Base-by-base conservation (phyloP, 1,139 yeast species). In the Starmera stellimalicola region DNA sequence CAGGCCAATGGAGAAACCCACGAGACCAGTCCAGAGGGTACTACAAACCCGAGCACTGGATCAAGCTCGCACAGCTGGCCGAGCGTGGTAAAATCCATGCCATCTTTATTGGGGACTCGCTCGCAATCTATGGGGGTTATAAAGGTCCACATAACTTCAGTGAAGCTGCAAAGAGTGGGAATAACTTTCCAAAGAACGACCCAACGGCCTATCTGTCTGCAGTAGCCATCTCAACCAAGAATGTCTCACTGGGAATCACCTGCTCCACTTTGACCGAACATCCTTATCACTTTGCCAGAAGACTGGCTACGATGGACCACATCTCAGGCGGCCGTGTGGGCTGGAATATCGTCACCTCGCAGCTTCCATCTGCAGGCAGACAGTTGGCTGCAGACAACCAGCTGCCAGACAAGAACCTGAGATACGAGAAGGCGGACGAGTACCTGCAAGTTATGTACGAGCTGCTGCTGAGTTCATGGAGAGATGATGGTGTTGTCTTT, bases 21-120 rank as follows among this genome's bases (percentile, higher is more conserved):
- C 16, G 41, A 6, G 66, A 62, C 39, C 44, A 49, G 32, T 55
- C 63, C 2, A 37, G 49, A 18, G 39, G 39, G 27, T 62, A 52
- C 38, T 58, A 58, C 29, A 57, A 58, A 18, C 49, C 65, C 26
- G 60, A 62, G 26, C 63, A 61, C 42, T 65, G 70, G 71, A 57
- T 55, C 5, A 48, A 62, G 23, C 43, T 64, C 23, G 69, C 70
- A 8, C 50, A 62, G 37, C 33, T 58, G 10, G 48, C 65, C 28
- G 71, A 65, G 39, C 51, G 47, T 31, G 71, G 69, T 0, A 64
- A 65, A 41, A 58, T 65, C 39, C 61, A 61, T 40, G 60, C 63
- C 2, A 42, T 60, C 4, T 62, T 51, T 38, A 46, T 63, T 30
- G 32, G 32, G 43, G 68, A 65, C 4, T 64, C 16, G 64, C 45